Base-by-base conservation (phyloP, 163 green algal species). In the Chlorella variabilis region DNA sequence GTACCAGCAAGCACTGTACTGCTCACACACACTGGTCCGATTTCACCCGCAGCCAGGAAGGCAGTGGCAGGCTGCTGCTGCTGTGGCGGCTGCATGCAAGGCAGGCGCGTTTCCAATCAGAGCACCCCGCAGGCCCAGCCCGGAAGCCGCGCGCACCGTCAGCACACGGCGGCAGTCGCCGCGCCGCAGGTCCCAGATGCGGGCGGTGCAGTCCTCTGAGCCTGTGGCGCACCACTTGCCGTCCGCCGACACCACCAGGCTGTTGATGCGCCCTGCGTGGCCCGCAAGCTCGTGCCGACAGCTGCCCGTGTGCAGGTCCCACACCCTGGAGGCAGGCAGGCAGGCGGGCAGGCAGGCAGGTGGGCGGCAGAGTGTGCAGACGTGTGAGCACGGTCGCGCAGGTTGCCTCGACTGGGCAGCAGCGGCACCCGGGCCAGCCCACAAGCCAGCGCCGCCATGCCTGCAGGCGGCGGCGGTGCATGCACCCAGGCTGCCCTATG, bases 241-340 rank as follows among this genome's bases (percentile, higher is more conserved):
- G 65, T 91, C 84, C 3, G 71, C 61, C 0, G 82, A 83, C 33
- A 97, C 62, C 21, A 62, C 82, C 9, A 93, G 78, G 6, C 92
- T 82, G 27, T 89, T 94, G 54, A 98, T 84, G 71, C 91, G 89
- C 6, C 84, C 91, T 0, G 54, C 78, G 85, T 97, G 93, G 11
- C 94, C 92, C 41, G 73, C 33, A 70, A 93, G 77, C 56, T 87
- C 71, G 39, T 82, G 74, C 29, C 74, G 45, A 68, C 88, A 92
- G 15, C 39, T 33, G 17, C 88, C 89, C 3, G 38, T 79, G 34
- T 25, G 38, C 33, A 91, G 34, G 80, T 90, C 68, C 90, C 90
- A 94, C 9, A 91, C 74, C 73, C 85, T 89, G 81, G 68, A 76
- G 15, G n/a, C n/a, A 4, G 39, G 66, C 15, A 20, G 29, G 45